phyloP scores from a whole-genome alignment of 1,139 yeast species.

The Casaregolazyma suthepensis region DNA sequence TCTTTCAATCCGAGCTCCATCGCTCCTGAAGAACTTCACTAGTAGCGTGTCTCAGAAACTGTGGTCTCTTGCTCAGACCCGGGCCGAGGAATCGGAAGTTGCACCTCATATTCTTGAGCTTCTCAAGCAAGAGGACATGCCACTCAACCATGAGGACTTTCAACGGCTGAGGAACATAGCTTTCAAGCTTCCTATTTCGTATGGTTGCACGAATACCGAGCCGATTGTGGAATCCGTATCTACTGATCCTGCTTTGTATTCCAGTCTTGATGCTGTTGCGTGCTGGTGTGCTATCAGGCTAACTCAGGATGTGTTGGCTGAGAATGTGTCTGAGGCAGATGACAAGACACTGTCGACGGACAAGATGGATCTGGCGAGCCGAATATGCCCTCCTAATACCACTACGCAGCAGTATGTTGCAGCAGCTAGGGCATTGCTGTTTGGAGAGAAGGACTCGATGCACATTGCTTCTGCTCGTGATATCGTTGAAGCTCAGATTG shows the following conservation, averaged over 20 bases:
- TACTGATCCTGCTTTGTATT: conserved; percentile 25
- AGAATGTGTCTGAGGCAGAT: conserved; percentile 15
- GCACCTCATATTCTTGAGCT: conserved; percentile 18
- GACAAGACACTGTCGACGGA: conserved; percentile 16
- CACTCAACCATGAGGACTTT: conserved; percentile 1
- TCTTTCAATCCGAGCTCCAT: conserved; percentile 13
- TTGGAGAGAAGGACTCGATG: conserved; percentile 18
- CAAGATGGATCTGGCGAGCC: conserved; percentile 21
- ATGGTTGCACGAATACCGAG: conserved; percentile 20
- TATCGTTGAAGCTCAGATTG: not conserved
- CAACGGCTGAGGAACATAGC: conserved; percentile 25
- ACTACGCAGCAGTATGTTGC: conserved; percentile 28
- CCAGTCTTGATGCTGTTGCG: conserved; percentile 30
- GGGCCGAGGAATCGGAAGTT: conserved; percentile 8
- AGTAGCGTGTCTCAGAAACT: conserved; percentile 14
- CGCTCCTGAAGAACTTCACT: conserved; percentile 12
- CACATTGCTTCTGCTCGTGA: conserved; percentile 1
- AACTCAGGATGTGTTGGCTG: conserved; percentile 24
- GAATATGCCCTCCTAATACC: conserved; percentile 29
- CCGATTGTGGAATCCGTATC: conserved; percentile 24
- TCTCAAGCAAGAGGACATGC: conserved; percentile 11
- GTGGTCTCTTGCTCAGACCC: conserved; percentile 24
- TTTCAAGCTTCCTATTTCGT: conserved; percentile 16
- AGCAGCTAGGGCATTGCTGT: conserved; percentile 28
- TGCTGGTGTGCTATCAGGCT: conserved; percentile 28